phyloP scores from a whole-genome alignment of 2,329 filamentous ascomycete genomes.

The Colletotrichum caudatum region DNA sequence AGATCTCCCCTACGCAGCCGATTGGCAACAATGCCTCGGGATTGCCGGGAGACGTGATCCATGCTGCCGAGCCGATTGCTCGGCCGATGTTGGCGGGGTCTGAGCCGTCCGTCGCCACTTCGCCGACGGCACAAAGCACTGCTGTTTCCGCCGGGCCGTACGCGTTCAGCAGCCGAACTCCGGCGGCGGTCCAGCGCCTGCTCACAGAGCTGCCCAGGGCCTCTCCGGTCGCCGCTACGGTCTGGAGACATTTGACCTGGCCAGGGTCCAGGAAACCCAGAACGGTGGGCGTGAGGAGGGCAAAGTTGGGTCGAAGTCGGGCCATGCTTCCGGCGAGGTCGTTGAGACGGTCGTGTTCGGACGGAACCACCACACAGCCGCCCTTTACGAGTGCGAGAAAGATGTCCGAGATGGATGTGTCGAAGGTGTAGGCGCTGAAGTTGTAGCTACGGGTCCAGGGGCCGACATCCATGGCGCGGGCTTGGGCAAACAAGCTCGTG shows the following conservation, averaged over 20 bases:
- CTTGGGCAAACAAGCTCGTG: neutral
- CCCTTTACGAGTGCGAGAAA: conserved; percentile 65
- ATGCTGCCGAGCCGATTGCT: neutral
- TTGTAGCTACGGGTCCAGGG: conserved; percentile 46
- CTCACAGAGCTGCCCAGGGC: neutral
- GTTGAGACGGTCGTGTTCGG: conserved; percentile 60
- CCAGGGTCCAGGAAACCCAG: neutral
- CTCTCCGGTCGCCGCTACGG: neutral
- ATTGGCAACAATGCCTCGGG: conserved; percentile 45
- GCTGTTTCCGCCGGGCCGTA: neutral
- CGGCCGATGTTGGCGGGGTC: neutral
- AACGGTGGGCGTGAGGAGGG: conserved; percentile 63
- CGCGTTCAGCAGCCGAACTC: neutral
- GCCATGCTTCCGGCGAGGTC: conserved; percentile 62
- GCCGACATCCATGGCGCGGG: neutral
- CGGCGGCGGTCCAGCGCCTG: neutral
- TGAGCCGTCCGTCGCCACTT: neutral
- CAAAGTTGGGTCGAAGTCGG: conserved; percentile 62
- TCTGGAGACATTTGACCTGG: neutral
- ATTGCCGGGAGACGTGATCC: neutral
- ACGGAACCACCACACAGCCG: conserved; percentile 69
- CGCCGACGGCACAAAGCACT: neutral
- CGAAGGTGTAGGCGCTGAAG: conserved; percentile 65
- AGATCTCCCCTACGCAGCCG: conserved; percentile 41
- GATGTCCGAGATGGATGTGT: conserved; percentile 63